Conservation (phyloP, 352 stramenopile species). For the Globisporangium mamillatum region DNA sequence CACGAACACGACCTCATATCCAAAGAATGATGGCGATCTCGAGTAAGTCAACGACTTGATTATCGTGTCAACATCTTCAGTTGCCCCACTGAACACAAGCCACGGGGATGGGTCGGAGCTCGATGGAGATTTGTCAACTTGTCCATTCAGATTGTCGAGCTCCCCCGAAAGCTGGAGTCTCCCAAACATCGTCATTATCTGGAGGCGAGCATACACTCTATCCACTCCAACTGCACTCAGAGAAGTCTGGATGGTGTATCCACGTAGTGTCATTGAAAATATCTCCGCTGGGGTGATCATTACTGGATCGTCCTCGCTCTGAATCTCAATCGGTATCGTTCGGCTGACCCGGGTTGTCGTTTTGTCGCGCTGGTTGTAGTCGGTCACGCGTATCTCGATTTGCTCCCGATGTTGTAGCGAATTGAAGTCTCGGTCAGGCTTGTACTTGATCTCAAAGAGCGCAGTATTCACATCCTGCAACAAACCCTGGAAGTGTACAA, state of each 20-base stretch:
- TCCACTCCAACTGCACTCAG: constrained; percentile 17
- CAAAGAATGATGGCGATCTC: constrained; percentile 47
- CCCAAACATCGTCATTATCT: constrained; percentile 51
- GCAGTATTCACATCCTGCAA: constrained; percentile 59
- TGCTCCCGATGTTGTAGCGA: constrained; percentile 54
- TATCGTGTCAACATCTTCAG: constrained; percentile 29
- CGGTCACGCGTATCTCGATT: constrained; percentile 51
- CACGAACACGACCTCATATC: constrained; percentile 60
- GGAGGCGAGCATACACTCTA: constrained; percentile 37
- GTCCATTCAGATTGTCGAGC: constrained; percentile 12
- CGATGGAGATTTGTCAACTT: constrained; percentile 25
- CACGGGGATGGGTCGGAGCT: constrained; percentile 25
- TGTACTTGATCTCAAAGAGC: constrained; percentile 74
- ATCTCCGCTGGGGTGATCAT: constrained; percentile 32
- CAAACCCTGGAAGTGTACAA: constrained; percentile 52
- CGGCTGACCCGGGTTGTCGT: constrained; percentile 43
- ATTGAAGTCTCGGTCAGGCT: constrained; percentile 73
- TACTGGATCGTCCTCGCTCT: constrained; percentile 43
- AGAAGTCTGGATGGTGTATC: constrained; percentile 40
- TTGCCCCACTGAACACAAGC: constrained; percentile 37
- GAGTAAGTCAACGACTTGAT: constrained; percentile 47
- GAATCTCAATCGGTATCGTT: constrained; percentile 41
- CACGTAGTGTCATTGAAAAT: constrained; percentile 33
- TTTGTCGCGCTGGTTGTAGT: constrained; percentile 54
- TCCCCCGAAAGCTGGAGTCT: constrained; percentile 33